Base-by-base conservation (phyloP, 1,284 basidiomycete species). In the Sporisorium scitamineum region DNA sequence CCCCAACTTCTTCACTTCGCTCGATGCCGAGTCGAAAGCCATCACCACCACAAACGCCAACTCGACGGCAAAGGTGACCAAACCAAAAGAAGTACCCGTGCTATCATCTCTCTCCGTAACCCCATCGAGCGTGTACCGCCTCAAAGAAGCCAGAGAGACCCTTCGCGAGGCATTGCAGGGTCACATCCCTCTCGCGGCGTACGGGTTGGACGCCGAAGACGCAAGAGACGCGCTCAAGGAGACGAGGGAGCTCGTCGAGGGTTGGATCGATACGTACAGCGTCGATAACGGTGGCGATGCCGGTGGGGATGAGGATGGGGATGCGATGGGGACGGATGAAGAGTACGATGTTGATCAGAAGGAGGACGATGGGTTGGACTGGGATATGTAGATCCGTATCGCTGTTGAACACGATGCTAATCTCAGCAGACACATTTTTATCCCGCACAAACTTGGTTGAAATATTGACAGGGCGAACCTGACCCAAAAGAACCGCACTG, bases 221-320 rank as follows among this genome's bases (percentile, higher is more conserved):
- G 80, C 64, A 32, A 60, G 65, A 27, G 83, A 85, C 59, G 72
- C 68, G 0, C 50, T 85, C 31, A 76, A 76, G 45, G 83, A 85
- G 56, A 47, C 77, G 13, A 65, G 79, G 9, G 83, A 85, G 53
- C 42, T 61, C 34, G 64, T 85, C 27, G 82, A 85, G 59, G 68
- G 65, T 5, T 56, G 73, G 54, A 70, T 80, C 54, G 74, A 73
- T 54, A 68, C 78, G 27, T 84, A 84, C 22, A 74, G 68, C 45
- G 75, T 65, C 29, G 69, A 60, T 11, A 41, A 61, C n/a, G 58
- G 26, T 1, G 62, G 51, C 6, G 67, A 27, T 5, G 67, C n/a
- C n/a, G n/a, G 68, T 41, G 79, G 68, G 13, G 62, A 75, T 6
- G 73, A 66, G n/a, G 77, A 77, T 37, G 73, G 55, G 16, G 78